Evolutionary conservation across 805 yeast genomes (phyloP).

Genomic region (Monosporozyma solicola): DNA sequence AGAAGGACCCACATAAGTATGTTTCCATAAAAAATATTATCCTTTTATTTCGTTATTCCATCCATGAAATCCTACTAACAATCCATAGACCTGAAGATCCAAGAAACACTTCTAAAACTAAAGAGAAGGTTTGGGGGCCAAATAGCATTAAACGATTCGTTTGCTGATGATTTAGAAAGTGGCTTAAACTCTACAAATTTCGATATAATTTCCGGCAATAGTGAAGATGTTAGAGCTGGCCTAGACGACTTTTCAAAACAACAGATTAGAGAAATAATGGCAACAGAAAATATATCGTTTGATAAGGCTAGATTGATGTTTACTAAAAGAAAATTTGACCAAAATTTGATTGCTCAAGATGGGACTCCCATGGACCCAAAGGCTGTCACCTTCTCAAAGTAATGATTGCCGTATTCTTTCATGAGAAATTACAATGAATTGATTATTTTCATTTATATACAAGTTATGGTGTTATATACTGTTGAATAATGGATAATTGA

Average conservation of each 20-base stretch:
- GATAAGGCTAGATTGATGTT: constrained; percentile 61
- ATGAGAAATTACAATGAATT: neutral
- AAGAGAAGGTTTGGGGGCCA: constrained; percentile 22
- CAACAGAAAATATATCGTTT: constrained; percentile 40
- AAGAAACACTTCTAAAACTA: constrained; percentile 12
- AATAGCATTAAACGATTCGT: constrained; percentile 24
- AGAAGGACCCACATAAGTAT: constrained; percentile 11
- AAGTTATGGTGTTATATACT: neutral
- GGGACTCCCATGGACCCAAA: constrained; percentile 64
- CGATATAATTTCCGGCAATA: constrained; percentile 39
- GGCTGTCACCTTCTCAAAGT: constrained; percentile 39
- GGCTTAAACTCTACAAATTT: constrained; percentile 56
- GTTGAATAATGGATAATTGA: neutral
- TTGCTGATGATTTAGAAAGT: constrained; percentile 41
- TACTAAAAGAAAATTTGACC: constrained; percentile 37
- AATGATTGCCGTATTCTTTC: neutral
- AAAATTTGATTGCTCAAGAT: constrained; percentile 50
- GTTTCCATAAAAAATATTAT: neutral
- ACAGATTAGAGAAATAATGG: constrained; percentile 48
- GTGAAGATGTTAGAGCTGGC: constrained; percentile 52
- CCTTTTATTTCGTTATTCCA: neutral
- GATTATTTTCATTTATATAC: constrained; percentile 5
- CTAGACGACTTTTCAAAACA: constrained; percentile 46
- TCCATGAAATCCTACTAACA: constrained; percentile 6
- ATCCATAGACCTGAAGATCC: constrained; percentile 8